Base-by-base conservation (phyloP, 768 basidiomycete genomes). In the Mrakia blollopis region DNA sequence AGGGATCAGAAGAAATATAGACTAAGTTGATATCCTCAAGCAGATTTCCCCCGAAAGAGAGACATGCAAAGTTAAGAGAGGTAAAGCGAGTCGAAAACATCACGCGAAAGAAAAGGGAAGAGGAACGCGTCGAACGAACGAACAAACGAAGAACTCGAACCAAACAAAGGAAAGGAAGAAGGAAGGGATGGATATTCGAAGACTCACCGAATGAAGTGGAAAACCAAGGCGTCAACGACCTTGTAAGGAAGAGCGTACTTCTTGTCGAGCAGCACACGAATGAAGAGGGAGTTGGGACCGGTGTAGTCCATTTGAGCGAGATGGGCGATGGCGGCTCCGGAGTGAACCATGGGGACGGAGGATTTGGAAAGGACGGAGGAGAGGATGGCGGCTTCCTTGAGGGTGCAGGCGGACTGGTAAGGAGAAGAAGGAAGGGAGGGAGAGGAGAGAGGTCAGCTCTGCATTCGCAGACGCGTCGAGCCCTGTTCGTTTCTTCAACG, bases 211-310 rank as follows among this genome's bases (percentile, higher is more conserved):
- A 98, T 94, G 83, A 97, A 99, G 85, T 99, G 97, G 87, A 97
- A 96, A 18, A 98, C 95, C 76, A 99, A 89, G 3, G 93, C 92
- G 82, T 99, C 97, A 73, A 99, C 89, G 39, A 97, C 96, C 85
- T 98, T 96, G 87, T 94, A 99, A 0, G 97, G 97, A 41, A 99
- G 86, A 78, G 97, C 93, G 82, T 95, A 92, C 83, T 99, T 99
- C 85, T 99, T 99, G 86, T 99, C 97, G 70, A 98, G 86, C 41
- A 99, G 86, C 18, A 98, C 91, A 28, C 97, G 93, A 82, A 99
- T 95, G 86, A 99, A 98, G 30, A 99, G 87, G 16, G 94, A 97
- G 80, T 94, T 97, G 0, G 97, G 92, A 91, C 94, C 95, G 28
- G 93, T 87, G 83, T 99, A 98, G 79, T 98, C 94, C 94, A 99